phyloP scores from a whole-genome alignment of 1,284 basidiomycete genomes.

The Rhizoctonia solani region DNA sequence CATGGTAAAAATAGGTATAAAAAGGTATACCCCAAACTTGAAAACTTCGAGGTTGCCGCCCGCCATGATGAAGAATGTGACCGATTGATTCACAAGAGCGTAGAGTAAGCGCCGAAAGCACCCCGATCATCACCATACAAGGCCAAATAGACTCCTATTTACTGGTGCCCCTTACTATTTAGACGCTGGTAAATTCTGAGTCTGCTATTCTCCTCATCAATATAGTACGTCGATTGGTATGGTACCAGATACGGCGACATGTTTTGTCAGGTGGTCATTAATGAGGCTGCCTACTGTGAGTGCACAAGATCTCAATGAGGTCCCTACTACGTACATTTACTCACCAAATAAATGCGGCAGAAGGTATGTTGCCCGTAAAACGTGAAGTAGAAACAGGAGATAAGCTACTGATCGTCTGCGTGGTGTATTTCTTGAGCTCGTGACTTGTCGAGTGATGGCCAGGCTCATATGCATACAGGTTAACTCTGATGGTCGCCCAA shows the following conservation, averaged over 20 bases:
- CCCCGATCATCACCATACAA: background rate
- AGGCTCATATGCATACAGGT: no score
- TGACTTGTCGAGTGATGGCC: no score
- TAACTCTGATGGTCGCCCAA: no score
- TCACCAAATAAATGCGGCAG: background rate
- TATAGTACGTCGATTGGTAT: background rate
- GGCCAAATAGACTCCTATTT: background rate
- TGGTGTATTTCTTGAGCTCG: background rate
- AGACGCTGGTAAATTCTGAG: background rate
- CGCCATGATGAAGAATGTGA: slow-evolving; percentile 55
- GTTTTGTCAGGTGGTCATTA: background rate
- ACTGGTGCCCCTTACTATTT: background rate
- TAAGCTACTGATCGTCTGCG: background rate
- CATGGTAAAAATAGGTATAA: slow-evolving; percentile 82
- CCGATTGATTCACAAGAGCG: background rate
- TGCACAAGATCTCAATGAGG: background rate
- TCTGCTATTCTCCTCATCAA: background rate
- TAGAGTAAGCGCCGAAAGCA: slow-evolving; percentile 11
- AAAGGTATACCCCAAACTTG: slow-evolving; percentile 87
- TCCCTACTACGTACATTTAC: background rate
- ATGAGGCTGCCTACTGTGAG: background rate
- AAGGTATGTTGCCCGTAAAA: background rate
- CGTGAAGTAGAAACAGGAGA: background rate
- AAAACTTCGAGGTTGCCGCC: slow-evolving; percentile 85
- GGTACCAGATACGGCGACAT: background rate